Base-by-base conservation (phyloP, 2,329 filamentous ascomycete species). In the Magnaporthiopsis incrustans region DNA sequence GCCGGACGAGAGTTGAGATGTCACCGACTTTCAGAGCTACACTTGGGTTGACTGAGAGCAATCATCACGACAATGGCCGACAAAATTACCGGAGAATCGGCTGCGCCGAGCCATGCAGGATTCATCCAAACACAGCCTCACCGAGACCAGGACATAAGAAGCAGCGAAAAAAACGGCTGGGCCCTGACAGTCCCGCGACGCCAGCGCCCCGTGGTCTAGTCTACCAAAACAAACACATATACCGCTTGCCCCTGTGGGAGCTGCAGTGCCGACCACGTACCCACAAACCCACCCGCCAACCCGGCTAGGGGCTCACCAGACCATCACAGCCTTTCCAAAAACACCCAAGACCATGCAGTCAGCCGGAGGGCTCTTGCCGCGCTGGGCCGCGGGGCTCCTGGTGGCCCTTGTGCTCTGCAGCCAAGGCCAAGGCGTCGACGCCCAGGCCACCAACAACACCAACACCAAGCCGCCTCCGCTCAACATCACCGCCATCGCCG, bases 401-500 rank as follows among this genome's bases (percentile, higher is more conserved):
- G 18, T n/a, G 44, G 44, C 59, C 7, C 22, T 60, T 10, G 27
- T 60, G 11, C 22, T 60, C 15, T 38, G n/a, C 59, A 35, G 33
- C 33, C 33, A 35, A 7, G 3, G 25, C 59, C 25, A 14, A 6
- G 11, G n/a, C 33, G 59, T 18, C 22, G 12, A 60, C 26, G 59
- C 59, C 32, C 59, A 60, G 32, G 59, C 27, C n/a, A 44, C 5
- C 33, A 44, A 26, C 59, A 44, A 26, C 59, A 60, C 27, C 22
- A 60, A 53, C 44, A n/a, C 5, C 44, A 53, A 8, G 18, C 18
- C 44, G 44, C 62, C 63, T 8, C n/a, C 63, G 35, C 71, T 81
- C 30, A 81, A 79, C 67, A 66, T 81, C 63, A 81, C 79, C 5
- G 74, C 77, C 25, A 65, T 81, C 27, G 69, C 69, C 57, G 74